Conservation (phyloP, 2,329 filamentous ascomycete genomes). For the Pseudocercospora musae region DNA sequence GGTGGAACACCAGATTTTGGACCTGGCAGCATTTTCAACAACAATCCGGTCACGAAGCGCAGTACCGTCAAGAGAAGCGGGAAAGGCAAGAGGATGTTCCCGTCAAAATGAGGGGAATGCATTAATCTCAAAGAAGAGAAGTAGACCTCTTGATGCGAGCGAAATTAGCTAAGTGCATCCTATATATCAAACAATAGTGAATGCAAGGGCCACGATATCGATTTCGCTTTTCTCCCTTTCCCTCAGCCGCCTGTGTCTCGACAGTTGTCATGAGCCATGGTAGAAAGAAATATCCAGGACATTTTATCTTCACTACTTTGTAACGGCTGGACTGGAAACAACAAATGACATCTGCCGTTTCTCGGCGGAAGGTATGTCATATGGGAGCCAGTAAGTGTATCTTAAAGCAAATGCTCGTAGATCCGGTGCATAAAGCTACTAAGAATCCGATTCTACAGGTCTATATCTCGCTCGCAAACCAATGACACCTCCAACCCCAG, state of each 20-base stretch:
- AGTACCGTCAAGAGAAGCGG: conserved; percentile 18
- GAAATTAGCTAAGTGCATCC: too few species aligned
- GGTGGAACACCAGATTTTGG: conserved; percentile 44
- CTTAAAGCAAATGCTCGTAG: not conserved
- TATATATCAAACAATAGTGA: too few species aligned
- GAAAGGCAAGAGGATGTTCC: conserved; percentile 12
- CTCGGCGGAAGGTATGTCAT: too few species aligned
- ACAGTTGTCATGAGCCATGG: too few species aligned
- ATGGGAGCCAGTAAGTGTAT: not conserved
- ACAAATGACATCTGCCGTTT: too few species aligned
- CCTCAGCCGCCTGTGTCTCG: too few species aligned
- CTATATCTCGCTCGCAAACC: not conserved
- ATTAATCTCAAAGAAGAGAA: not conserved
- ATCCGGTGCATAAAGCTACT: not conserved
- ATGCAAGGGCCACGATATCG: too few species aligned
- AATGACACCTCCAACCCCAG: not conserved
- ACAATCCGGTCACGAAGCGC: conserved; percentile 17
- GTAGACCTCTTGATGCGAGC: too few species aligned
- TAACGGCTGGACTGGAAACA: too few species aligned
- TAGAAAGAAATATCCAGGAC: too few species aligned
- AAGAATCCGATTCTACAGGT: not conserved
- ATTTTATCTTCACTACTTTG: too few species aligned
- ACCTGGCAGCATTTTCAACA: conserved; percentile 20
- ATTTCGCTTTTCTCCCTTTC: too few species aligned
- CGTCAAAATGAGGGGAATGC: not conserved